phyloP scores from a whole-genome alignment of 805 yeast species.

The Candida golubevii region DNA sequence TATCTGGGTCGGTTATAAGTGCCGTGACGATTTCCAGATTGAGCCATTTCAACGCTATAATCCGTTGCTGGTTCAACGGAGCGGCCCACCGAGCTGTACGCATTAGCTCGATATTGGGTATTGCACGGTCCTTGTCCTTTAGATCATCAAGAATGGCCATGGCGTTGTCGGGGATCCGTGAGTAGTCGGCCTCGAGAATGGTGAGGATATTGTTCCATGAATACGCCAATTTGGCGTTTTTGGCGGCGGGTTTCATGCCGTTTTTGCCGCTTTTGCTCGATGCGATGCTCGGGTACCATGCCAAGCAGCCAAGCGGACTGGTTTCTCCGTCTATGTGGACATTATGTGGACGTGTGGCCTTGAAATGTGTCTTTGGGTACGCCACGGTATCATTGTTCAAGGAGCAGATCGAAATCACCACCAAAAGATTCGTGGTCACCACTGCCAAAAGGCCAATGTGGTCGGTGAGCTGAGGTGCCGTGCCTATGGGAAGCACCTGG shows the following conservation, averaged over 20 bases:
- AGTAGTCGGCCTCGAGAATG: constrained; percentile 46
- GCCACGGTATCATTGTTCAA: constrained; percentile 34
- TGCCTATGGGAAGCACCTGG: constrained; percentile 57
- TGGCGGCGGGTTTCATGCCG: constrained; percentile 22
- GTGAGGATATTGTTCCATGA: constrained; percentile 63
- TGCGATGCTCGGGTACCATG: constrained; percentile 58
- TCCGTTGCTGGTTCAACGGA: constrained; percentile 10
- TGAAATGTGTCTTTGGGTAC: constrained; percentile 46
- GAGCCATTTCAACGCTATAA: constrained; percentile 57
- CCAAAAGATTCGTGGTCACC: constrained; percentile 47
- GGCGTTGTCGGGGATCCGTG: constrained; percentile 30
- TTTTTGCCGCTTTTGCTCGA: not conserved
- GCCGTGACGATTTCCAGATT: constrained; percentile 25
- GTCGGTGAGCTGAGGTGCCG: constrained; percentile 52
- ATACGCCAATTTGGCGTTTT: constrained; percentile 52
- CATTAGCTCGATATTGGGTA: constrained; percentile 25
- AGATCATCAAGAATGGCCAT: constrained; percentile 23
- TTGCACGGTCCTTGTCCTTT: constrained; percentile 35
- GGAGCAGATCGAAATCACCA: constrained; percentile 48
- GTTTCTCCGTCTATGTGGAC: constrained; percentile 17
- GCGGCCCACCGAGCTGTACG: constrained; percentile 24
- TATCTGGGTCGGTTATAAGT: constrained; percentile 12
- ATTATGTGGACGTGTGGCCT: constrained; percentile 44
- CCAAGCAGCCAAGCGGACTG: constrained; percentile 38
- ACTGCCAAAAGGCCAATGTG: constrained; percentile 56